These are phyloP conservation scores for Plectosphaerella plurivora DNA, from an alignment of 2,329 filamentous ascomycete genomes.

Conservation along the genomic window DNA sequence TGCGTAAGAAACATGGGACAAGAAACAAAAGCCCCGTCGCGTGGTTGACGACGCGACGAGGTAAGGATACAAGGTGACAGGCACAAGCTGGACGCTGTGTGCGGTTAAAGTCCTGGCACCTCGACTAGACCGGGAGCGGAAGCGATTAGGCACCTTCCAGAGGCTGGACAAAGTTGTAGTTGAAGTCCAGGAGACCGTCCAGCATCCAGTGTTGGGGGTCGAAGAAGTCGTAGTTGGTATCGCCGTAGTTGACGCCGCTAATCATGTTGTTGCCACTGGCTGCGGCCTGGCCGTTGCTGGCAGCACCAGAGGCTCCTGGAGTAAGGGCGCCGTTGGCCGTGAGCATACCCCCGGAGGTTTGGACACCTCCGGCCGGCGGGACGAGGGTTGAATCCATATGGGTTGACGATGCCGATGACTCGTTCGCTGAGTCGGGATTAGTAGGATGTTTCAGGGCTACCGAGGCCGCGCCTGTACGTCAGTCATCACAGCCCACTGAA, in stretches of 20 bases:
- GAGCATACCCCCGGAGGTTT: slow-evolving; percentile 29
- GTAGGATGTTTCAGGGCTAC: slow-evolving; percentile 78
- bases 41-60: no score
- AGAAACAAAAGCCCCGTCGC: neutral
- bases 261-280: slow-evolving; percentile 36
- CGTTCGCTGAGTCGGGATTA: slow-evolving; percentile 73
- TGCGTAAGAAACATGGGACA: neutral
- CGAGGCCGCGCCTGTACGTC: slow-evolving; percentile 21
- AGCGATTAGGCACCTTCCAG: slow-evolving; percentile 46
- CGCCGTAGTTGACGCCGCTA: slow-evolving; percentile 52
- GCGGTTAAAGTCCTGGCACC: neutral
- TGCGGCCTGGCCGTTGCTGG: slow-evolving; percentile 4
- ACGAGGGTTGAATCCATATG: slow-evolving; percentile 59
- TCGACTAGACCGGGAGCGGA: neutral
- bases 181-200: slow-evolving; percentile 78
- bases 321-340: slow-evolving; percentile 50
- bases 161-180: slow-evolving; percentile 57
- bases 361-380: slow-evolving; percentile 36
- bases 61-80: no score
- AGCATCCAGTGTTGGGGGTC: slow-evolving; percentile 93
- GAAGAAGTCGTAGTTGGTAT: slow-evolving; percentile 80
- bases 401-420: slow-evolving; percentile 66
- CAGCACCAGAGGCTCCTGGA: slow-evolving; percentile 38
- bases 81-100: no score
- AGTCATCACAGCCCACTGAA: slow-evolving; percentile 14